Conservation (phyloP, 352 stramenopile genomes). For the Phytophthora idaei region DNA sequence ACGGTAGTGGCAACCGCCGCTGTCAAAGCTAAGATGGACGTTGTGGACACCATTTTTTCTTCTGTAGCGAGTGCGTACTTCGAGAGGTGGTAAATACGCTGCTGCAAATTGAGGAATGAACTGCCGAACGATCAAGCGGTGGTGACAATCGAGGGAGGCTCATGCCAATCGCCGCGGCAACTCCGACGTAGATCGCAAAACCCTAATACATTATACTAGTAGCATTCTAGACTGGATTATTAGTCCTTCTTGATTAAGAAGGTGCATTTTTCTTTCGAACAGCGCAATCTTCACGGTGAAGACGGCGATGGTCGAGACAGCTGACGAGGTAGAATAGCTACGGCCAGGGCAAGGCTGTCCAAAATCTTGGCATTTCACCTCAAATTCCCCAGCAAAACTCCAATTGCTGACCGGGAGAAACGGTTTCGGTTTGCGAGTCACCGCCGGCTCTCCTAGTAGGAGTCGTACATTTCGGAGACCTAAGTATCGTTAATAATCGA, state of each 20-base stretch:
- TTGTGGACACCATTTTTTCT: conserved; percentile 22
- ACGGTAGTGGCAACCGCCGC: conserved; percentile 23
- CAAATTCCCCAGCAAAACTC: background rate
- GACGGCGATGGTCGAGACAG: background rate
- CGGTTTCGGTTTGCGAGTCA: background rate
- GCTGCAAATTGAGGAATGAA: conserved; percentile 32
- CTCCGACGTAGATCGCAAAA: conserved; percentile 8
- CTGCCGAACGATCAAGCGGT: background rate
- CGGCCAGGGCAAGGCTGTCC: background rate
- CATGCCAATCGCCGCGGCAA: conserved; percentile 1
- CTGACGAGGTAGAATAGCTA: background rate
- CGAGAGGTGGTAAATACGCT: conserved; percentile 6
- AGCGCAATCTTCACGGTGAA: background rate
- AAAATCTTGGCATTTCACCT: background rate
- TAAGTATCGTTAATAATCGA: conserved; percentile 3
- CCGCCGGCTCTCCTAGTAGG: background rate
- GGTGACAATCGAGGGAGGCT: background rate
- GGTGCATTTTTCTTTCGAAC: conserved; percentile 11
- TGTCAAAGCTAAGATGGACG: conserved; percentile 23
- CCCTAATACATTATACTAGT: conserved; percentile 5
- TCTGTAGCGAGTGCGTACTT: conserved; percentile 2
- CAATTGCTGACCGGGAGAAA: background rate
- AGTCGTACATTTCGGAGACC: no score
- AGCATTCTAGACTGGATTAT: background rate
- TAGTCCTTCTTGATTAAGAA: conserved; percentile 1